phyloP scores from a whole-genome alignment of 352 stramenopile species.

The Phytophthora agathidicida region DNA sequence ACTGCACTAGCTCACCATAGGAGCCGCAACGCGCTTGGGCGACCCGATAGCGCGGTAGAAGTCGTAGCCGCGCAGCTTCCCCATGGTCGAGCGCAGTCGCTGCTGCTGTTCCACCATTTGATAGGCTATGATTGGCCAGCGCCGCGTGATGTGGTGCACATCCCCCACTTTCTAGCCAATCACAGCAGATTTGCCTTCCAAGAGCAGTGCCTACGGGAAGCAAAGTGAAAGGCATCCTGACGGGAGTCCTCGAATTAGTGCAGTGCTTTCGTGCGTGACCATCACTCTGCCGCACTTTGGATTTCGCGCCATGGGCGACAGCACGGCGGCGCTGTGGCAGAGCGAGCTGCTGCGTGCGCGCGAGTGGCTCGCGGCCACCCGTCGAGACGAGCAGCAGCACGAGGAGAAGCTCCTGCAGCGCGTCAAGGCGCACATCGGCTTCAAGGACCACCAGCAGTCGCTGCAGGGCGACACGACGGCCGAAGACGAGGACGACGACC shows the following conservation, averaged over 20 bases:
- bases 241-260: too few relatives aligned
- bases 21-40: slow-evolving; percentile 90
- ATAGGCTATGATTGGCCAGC: slow-evolving; percentile 14
- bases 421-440: slow-evolving; percentile 48
- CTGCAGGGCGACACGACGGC: slow-evolving; percentile 30
- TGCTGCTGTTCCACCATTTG: slow-evolving; percentile 27
- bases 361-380: slow-evolving; percentile 34
- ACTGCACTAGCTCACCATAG: slow-evolving; percentile 74
- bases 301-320: slow-evolving; percentile 30
- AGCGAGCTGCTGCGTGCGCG: slow-evolving; percentile 49
- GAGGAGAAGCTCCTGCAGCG: slow-evolving; percentile 27
- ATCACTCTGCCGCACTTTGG: slow-evolving; percentile 21
- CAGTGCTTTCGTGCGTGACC: too few relatives aligned
- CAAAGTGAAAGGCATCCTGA: too few relatives aligned
- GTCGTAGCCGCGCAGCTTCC: slow-evolving; percentile 77
- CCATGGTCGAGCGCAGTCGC: slow-evolving; percentile 18
- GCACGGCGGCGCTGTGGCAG: slow-evolving; percentile 37
- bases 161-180: slow-evolving; percentile 17
- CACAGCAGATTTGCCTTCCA: slow-evolving; percentile 1
- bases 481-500: slow-evolving; percentile 35
- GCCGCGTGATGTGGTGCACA: background rate
- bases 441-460: slow-evolving; percentile 43
- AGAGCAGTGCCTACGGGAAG: slow-evolving; percentile 17
- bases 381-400: slow-evolving; percentile 21
- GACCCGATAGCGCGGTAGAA: slow-evolving; percentile 84